A percentile compares a stretch with the other conserved stretches of the same genome.
These are phyloP conservation scores for Biscogniauxia sp. DNA, from an alignment of 2,329 filamentous ascomycete species.

Conservation along the genomic window DNA sequence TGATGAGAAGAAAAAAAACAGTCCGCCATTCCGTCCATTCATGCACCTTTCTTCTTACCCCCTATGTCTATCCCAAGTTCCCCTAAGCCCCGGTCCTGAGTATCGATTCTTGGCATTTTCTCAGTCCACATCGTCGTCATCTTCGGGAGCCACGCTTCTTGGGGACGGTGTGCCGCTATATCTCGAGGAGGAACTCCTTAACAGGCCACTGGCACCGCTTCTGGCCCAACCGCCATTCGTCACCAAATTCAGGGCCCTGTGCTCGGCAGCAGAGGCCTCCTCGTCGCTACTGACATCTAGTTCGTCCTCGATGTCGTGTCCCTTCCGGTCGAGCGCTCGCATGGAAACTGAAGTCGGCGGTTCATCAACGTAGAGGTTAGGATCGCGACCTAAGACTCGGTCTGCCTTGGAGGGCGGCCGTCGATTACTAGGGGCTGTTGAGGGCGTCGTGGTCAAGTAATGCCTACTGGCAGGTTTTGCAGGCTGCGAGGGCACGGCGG, in stretches of 20 bases:
- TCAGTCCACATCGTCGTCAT: conserved; percentile 13
- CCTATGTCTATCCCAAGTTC: not conserved
- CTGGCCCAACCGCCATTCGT: conserved; percentile 39
- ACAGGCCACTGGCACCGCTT: conserved; percentile 33
- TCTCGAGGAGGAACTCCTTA: conserved; percentile 27
- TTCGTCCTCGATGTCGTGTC: conserved; percentile 42
- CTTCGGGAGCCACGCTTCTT: conserved; percentile 1
- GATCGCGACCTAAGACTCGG: conserved; percentile 55
- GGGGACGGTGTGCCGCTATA: conserved; percentile 9
- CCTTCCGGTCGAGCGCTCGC: conserved; percentile 46
- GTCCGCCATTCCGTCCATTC: not conserved
- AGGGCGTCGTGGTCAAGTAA: conserved; percentile 28
- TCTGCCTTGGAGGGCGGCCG: conserved; percentile 55
- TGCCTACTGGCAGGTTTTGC: conserved; percentile 33
- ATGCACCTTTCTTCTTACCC: not conserved
- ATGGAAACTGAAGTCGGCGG: conserved; percentile 43
- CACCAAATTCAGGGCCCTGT: conserved; percentile 43
- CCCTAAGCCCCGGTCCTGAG: not conserved
- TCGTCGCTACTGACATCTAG: conserved; percentile 31
- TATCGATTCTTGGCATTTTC: no score
- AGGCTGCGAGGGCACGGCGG: conserved; percentile 20
- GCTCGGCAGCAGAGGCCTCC: conserved; percentile 35
- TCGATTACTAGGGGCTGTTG: conserved; percentile 28
- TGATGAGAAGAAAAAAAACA: not conserved
- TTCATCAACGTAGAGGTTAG: conserved; percentile 52